Percentiles rank a stretch among this genome's conserved stretches.
These are phyloP conservation scores for Metarhizium rileyi DNA, from an alignment of 2,329 filamentous ascomycete species.

Conservation along the genomic window DNA sequence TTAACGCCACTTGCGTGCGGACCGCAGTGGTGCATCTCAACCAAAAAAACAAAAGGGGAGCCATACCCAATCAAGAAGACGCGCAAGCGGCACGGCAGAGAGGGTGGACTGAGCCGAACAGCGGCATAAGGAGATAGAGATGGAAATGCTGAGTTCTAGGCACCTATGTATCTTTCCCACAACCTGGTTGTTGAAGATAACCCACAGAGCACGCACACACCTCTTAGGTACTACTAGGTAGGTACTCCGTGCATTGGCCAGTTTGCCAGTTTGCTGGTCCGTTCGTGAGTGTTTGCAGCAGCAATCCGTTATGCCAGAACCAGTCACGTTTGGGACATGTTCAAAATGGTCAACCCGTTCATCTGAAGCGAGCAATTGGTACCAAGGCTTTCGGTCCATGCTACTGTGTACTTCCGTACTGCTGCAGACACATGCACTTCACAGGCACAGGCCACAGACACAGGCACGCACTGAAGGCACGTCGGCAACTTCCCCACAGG, in stretches of 20 bases:
- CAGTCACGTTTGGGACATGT: neutral
- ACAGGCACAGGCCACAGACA: neutral
- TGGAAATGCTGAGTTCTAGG: neutral
- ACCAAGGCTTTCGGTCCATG: too few species aligned
- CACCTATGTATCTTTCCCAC: too few species aligned
- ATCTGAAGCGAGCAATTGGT: too few species aligned
- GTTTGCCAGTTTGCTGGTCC: too few species aligned
- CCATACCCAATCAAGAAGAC: constrained; percentile 3
- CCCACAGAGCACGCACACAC: too few species aligned
- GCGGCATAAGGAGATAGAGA: neutral
- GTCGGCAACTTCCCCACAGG: too few species aligned
- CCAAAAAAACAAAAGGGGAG: neutral
- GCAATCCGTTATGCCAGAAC: neutral
- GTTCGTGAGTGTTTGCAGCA: neutral
- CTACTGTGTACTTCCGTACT: too few species aligned
- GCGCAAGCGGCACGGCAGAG: constrained; percentile 1
- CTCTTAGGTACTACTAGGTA: too few species aligned
- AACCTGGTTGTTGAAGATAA: too few species aligned
- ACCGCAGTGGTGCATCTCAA: neutral
- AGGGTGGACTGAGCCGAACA: neutral
- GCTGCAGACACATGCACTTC: neutral
- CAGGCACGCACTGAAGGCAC: too few species aligned
- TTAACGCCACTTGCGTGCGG: neutral
- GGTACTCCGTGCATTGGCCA: too few species aligned
- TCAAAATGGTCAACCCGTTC: too few species aligned